phyloP scores from a whole-genome alignment of 75 land plant species.

The Gnetum montanum region DNA sequence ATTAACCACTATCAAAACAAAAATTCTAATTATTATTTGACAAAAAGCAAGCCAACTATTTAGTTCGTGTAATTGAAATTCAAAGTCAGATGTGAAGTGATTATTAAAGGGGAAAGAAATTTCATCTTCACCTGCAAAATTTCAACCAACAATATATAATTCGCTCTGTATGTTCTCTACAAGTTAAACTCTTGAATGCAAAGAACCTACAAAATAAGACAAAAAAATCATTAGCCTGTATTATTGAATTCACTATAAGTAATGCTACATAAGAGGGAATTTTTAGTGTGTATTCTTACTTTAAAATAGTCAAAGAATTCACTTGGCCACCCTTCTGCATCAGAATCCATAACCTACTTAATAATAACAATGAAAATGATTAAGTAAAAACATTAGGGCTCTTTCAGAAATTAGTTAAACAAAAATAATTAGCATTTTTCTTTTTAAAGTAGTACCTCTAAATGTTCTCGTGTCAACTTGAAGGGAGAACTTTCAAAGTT shows the following conservation, averaged over 20 bases:
- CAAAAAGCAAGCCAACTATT: too few relatives aligned
- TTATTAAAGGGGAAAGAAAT: too few relatives aligned
- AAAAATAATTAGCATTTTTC: not conserved
- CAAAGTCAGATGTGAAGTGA: too few relatives aligned
- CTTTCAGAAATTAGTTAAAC: not conserved
- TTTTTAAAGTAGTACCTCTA: slow-evolving; percentile 66
- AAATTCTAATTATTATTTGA: too few relatives aligned
- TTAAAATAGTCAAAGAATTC: slow-evolving; percentile 99
- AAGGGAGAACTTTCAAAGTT: slow-evolving; percentile 99
- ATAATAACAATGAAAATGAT: slow-evolving; percentile 6
- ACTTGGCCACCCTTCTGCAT: slow-evolving; percentile 97
- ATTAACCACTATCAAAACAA: too few relatives aligned
- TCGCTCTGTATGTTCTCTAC: slow-evolving; percentile 98
- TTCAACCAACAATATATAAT: slow-evolving; percentile 96
- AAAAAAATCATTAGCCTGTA: not conserved
- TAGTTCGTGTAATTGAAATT: too few relatives aligned
- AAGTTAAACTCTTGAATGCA: slow-evolving; percentile 98
- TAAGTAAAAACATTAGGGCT: too few relatives aligned
- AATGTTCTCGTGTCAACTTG: slow-evolving; percentile 95
- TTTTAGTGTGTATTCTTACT: too few relatives aligned
- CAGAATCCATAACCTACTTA: slow-evolving; percentile 98
- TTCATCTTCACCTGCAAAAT: slow-evolving; percentile 99
- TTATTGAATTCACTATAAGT: too few relatives aligned
- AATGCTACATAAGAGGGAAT: too few relatives aligned
- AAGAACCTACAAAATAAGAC: slow-evolving; percentile 66